Conservation (phyloP, 1,284 basidiomycete species). For the Hymenochaete sp. region DNA sequence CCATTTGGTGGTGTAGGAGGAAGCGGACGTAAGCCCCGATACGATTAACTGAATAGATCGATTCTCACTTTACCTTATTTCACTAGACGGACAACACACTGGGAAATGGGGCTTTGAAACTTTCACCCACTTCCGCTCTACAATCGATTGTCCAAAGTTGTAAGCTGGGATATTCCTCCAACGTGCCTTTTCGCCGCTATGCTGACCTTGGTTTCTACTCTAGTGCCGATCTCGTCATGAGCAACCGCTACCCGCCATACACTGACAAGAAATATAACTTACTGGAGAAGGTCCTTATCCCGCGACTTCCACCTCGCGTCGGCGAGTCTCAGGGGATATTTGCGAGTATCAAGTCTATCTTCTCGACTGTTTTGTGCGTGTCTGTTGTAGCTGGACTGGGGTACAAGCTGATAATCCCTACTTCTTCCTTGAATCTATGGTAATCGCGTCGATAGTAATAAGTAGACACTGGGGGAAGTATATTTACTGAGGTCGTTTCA, state of each 20-base stretch:
- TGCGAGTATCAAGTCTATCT: constrained; percentile 1
- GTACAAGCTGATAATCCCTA: too few species aligned
- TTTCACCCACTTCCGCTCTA: constrained; percentile 59
- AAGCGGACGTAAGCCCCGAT: constrained; percentile 51
- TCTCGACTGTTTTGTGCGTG: constrained; percentile 13
- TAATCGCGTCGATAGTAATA: too few species aligned
- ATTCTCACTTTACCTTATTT: neutral
- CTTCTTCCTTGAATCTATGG: too few species aligned
- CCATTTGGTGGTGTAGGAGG: constrained; percentile 68
- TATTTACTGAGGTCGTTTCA: too few species aligned
- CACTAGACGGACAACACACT: constrained; percentile 50
- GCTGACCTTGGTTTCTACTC: constrained; percentile 37
- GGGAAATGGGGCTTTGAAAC: constrained; percentile 59
- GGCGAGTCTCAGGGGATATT: neutral
- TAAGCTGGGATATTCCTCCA: constrained; percentile 23
- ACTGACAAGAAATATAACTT: constrained; percentile 24
- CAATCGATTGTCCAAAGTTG: constrained; percentile 60
- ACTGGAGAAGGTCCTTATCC: constrained; percentile 4
- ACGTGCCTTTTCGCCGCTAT: neutral
- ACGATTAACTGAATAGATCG: neutral
- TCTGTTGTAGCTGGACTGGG: constrained; percentile 11
- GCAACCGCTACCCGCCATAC: constrained; percentile 59
- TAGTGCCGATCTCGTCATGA: constrained; percentile 40
- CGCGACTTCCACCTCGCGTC: constrained; percentile 12
- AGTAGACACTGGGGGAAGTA: too few species aligned